A percentile compares a stretch with the other conserved stretches of the same genome.
phyloP scores from a whole-genome alignment of 345 rosid genomes.

The Citrus reticulata region DNA sequence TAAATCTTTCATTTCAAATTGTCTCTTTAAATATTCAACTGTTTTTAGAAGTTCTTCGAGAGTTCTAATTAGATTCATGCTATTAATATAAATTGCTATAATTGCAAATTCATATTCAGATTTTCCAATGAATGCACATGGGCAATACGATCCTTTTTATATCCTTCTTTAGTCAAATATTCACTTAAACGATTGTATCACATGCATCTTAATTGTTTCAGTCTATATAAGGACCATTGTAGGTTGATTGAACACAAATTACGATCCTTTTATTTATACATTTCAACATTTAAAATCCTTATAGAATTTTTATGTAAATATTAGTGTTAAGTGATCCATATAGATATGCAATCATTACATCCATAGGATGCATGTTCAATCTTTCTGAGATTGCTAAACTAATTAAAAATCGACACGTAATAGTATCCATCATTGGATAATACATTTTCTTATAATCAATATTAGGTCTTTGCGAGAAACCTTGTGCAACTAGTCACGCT shows the following conservation, averaged over 20 bases:
- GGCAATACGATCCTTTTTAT: background rate
- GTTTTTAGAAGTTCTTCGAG: background rate
- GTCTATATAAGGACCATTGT: background rate
- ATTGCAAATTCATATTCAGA: background rate
- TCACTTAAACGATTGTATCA: background rate
- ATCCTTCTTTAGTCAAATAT: background rate
- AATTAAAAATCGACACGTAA: background rate
- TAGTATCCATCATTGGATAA: background rate
- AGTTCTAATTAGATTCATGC: background rate
- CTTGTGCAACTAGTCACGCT: background rate
- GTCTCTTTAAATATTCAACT: background rate
- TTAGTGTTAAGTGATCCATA: background rate
- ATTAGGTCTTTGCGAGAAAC: background rate
- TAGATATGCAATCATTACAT: too few species aligned
- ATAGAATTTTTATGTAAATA: background rate
- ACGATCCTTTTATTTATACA: background rate
- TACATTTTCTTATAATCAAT: background rate
- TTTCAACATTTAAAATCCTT: background rate
- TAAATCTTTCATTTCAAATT: too few species aligned
- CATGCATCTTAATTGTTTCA: background rate
- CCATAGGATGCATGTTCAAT: background rate
- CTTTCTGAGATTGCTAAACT: background rate
- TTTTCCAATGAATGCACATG: background rate
- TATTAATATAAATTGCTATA: background rate
- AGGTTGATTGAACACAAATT: background rate